Conservation (phyloP, 306 rosid species). For the Lathyrus tuberosus region DNA sequence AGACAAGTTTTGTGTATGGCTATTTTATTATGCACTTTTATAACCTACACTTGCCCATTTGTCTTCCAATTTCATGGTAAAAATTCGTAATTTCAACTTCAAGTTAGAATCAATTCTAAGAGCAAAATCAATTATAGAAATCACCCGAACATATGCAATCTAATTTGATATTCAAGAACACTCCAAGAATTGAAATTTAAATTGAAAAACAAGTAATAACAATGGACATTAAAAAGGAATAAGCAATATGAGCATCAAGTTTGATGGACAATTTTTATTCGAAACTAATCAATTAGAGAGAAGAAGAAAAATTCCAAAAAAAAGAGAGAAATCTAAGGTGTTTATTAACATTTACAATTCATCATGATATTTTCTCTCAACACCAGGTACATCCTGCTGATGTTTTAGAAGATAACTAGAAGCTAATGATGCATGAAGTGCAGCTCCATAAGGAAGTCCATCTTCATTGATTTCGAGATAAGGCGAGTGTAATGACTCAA, state of each 20-base stretch:
- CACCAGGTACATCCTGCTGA: conserved; percentile 33
- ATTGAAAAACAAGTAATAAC: not conserved
- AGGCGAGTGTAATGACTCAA: conserved; percentile 56
- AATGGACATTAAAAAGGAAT: not conserved
- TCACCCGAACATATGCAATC: not conserved
- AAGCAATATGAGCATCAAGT: conserved; percentile 4
- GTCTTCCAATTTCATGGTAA: not conserved
- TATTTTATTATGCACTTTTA: conserved; percentile 10
- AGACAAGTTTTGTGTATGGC: conserved; percentile 26
- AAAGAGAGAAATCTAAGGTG: not conserved
- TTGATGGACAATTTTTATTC: not conserved
- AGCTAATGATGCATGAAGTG: conserved; percentile 88
- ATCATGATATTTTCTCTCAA: conserved; percentile 47
- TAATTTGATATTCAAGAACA: not conserved
- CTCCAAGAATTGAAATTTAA: not conserved
- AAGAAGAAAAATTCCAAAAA: not conserved
- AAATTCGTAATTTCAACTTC: not conserved
- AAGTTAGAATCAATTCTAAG: not conserved
- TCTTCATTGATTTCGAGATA: conserved; percentile 70
- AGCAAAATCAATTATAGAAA: not conserved
- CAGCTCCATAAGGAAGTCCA: conserved; percentile 76
- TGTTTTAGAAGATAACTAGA: conserved; percentile 55
- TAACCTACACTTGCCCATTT: not conserved
- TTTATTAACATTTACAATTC: conserved; percentile 49
- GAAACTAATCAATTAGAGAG: not conserved